Evolutionary conservation across 1,284 basidiomycete genomes (phyloP), one percentile per base, ranked within the genome.

Genomic region (Athelia psychrophila): DNA sequence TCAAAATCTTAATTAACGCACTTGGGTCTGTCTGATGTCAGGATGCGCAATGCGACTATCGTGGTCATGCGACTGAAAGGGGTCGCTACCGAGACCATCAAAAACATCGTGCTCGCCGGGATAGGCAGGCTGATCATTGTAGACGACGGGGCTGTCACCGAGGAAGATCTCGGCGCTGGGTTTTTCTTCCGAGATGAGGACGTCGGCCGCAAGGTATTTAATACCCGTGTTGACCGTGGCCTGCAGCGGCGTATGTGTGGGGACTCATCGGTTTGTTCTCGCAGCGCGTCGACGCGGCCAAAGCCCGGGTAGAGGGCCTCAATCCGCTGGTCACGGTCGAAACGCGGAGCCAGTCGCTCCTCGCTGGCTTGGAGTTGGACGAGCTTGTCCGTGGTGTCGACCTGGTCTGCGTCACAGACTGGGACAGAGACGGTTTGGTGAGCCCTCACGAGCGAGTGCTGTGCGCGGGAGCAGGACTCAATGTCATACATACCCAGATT

Each of bases 161-260:
- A 83, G 62, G 86, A 91, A 63, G 96, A 98, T 71, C 80, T 99
- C 20, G 93, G 93, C 10, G 83, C 89, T 6, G 92, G 94, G 12
- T 98, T 98, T 78, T 91, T 99, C 70, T 96, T 93, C 72, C 79
- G 94, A 63, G 93, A 97, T 63, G 86, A 88, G 55, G 95, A 98
- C 62, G 84, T 98, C 32, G 95, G 94, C 47, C 81, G 81, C 68
- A 88, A 90, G 77, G 94, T 93, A 64, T 65, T 70, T 53, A n/a
- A n/a, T n/a, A n/a, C n/a, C n/a, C n/a, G 48, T 22, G 27, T 2
- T 36, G 35, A 30, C 44, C 27, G 35, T 3, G 44, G 52, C 16
- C 53, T 58, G 54, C 46, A 42, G 27, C 47, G 49, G 50, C 67
- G 71, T 67, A 65, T 62, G 70, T 73, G 66, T 55, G 63, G 55